Evolutionary conservation across 2,329 filamentous ascomycete species (phyloP).

Genomic region (Thermoascus crustaceus): DNA sequence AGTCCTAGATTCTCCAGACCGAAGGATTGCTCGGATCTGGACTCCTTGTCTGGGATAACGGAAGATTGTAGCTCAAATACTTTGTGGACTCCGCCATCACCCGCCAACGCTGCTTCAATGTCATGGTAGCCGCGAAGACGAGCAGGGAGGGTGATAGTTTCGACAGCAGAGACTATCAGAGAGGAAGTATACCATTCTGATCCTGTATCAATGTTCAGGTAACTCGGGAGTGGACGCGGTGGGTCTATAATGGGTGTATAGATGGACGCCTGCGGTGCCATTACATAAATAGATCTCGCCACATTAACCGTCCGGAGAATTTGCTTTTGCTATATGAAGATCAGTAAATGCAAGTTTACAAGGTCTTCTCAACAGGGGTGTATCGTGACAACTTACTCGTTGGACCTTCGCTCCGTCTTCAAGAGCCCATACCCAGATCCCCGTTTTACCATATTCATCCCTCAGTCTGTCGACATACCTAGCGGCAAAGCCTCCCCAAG

Average conservation of each 20-base stretch:
- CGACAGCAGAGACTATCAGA: slow-evolving; percentile 65
- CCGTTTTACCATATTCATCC: slow-evolving; percentile 85
- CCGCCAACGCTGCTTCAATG: slow-evolving; percentile 42
- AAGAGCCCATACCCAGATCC: slow-evolving; percentile 79
- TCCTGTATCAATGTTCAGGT: slow-evolving; percentile 51
- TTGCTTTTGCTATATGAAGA: slow-evolving; percentile 43
- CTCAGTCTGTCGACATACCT: slow-evolving; percentile 67
- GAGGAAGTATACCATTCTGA: slow-evolving; percentile 77
- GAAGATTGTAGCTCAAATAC: slow-evolving; percentile 68
- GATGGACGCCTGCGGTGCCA: slow-evolving; percentile 64
- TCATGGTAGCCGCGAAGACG: slow-evolving; percentile 40
- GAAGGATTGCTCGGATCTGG: slow-evolving; percentile 3
- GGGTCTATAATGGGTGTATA: slow-evolving; percentile 66
- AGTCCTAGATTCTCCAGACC: slow-evolving; percentile 5
- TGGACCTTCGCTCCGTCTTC: slow-evolving; percentile 53
- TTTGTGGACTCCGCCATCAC: slow-evolving; percentile 61
- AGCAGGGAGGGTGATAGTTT: slow-evolving; percentile 69
- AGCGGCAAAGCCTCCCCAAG: slow-evolving; percentile 70
- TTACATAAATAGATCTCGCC: slow-evolving; percentile 60
- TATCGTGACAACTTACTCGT: slow-evolving; percentile 38
- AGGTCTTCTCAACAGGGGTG: slow-evolving; percentile 5
- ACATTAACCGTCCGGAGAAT: slow-evolving; percentile 62
- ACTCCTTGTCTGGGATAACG: slow-evolving; percentile 34
- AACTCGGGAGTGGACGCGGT: slow-evolving; percentile 47
- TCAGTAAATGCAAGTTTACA: slow-evolving; percentile 8